phyloP scores from a whole-genome alignment of 495 filamentous ascomycete species.

The Penicillium maclennaniae region DNA sequence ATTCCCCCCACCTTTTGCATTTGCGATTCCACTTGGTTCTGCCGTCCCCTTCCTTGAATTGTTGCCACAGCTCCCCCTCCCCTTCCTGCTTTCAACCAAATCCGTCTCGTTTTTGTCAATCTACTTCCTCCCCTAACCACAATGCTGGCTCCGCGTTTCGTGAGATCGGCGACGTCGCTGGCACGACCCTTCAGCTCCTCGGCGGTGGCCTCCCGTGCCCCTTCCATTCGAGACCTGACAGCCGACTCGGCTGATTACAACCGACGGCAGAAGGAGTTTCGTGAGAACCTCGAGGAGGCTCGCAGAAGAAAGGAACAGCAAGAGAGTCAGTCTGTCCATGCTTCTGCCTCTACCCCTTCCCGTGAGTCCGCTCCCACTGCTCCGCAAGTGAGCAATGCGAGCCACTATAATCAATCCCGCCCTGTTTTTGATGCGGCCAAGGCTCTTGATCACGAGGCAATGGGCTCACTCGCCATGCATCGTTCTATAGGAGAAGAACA shows the following conservation, averaged over 20 bases:
- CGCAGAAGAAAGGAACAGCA: constrained; percentile 71
- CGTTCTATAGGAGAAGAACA: constrained; percentile 47
- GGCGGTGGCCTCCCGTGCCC: constrained; percentile 52
- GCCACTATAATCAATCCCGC: constrained; percentile 25
- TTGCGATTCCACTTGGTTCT: constrained; percentile 1
- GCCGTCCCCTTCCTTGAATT: constrained; percentile 10
- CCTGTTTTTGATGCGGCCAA: constrained; percentile 39
- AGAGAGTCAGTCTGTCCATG: constrained; percentile 70
- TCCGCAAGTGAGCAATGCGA: constrained; percentile 55
- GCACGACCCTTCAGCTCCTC: constrained; percentile 61
- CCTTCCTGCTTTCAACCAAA: constrained; percentile 20
- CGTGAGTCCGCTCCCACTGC: constrained; percentile 55
- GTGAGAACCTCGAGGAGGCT: constrained; percentile 71
- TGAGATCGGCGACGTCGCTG: constrained; percentile 46
- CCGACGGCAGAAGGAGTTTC: constrained; percentile 77
- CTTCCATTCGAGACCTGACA: constrained; percentile 82
- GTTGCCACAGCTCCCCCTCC: constrained; percentile 4
- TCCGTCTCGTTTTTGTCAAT: constrained; percentile 1
- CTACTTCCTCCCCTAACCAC: constrained; percentile 8
- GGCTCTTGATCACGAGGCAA: constrained; percentile 41
- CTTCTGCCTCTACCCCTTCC: constrained; percentile 43
- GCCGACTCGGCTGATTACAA: constrained; percentile 72
- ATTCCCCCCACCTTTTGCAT: constrained; percentile 12
- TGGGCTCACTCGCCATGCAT: constrained; percentile 66
- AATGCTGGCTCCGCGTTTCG: constrained; percentile 49